phyloP scores from a whole-genome alignment of 768 basidiomycete genomes.

The Pluteus cervinus region DNA sequence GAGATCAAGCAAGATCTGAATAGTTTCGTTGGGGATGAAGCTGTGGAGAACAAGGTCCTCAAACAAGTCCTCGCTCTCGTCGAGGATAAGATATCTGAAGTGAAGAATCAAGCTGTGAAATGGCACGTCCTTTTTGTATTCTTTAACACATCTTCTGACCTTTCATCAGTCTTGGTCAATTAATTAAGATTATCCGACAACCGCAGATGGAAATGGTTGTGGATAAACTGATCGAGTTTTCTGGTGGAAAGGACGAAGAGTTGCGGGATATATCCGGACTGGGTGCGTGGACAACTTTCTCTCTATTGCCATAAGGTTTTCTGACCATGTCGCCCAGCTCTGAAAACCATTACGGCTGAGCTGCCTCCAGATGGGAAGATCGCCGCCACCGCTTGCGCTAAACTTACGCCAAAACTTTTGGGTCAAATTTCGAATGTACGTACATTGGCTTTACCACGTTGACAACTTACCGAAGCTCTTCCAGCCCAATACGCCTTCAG shows the following conservation, averaged over 20 bases:
- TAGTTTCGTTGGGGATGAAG: constrained; percentile 80
- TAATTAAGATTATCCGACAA: constrained; percentile 87
- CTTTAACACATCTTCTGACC: background rate
- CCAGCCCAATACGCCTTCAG: constrained; percentile 66
- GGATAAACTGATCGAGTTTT: constrained; percentile 84
- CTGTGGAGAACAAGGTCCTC: constrained; percentile 78
- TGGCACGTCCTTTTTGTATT: constrained; percentile 48
- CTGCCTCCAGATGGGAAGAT: constrained; percentile 79
- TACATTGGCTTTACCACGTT: background rate
- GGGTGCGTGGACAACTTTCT: constrained; percentile 42
- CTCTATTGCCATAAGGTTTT: constrained; percentile 3
- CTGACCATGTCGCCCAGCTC: constrained; percentile 38
- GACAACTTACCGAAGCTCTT: background rate
- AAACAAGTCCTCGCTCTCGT: constrained; percentile 81
- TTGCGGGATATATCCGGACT: constrained; percentile 90
- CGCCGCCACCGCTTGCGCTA: constrained; percentile 72
- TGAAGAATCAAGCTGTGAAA: constrained; percentile 96
- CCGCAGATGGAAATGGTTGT: constrained; percentile 80
- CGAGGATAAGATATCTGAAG: constrained; percentile 95
- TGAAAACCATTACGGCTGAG: constrained; percentile 94
- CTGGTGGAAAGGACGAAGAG: constrained; percentile 85
- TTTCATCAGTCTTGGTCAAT: constrained; percentile 65
- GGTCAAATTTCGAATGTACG: constrained; percentile 71
- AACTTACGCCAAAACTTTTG: constrained; percentile 79
- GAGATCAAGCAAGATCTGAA: constrained; percentile 78